phyloP scores from a whole-genome alignment of 1,284 basidiomycete genomes.

The Grifola frondosa region DNA sequence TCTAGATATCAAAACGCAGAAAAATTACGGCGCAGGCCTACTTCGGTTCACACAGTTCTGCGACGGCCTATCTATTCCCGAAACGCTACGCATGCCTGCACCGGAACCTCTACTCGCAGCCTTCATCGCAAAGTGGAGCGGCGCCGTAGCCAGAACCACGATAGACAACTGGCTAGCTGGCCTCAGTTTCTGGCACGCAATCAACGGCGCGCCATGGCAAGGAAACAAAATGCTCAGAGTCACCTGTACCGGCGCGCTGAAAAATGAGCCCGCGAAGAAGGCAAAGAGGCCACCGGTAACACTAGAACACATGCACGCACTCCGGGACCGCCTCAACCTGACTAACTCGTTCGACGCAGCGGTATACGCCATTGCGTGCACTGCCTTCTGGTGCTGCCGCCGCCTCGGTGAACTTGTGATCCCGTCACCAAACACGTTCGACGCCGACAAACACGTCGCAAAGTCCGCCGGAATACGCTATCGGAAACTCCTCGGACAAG shows the following conservation, averaged over 20 bases:
- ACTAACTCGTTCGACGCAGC: slow-evolving; percentile 23
- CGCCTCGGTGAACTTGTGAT: slow-evolving; percentile 13
- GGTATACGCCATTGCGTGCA: slow-evolving; percentile 22
- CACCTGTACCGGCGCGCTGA: slow-evolving; percentile 21
- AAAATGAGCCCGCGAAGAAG: slow-evolving; percentile 22
- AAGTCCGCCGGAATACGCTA: background rate
- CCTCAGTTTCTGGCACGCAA: slow-evolving; percentile 32
- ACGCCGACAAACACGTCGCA: slow-evolving; percentile 5
- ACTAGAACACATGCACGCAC: slow-evolving; percentile 29
- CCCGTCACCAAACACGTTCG: slow-evolving; percentile 1
- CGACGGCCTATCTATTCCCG: slow-evolving; percentile 27
- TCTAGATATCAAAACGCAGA: background rate
- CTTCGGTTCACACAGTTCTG: slow-evolving; percentile 37
- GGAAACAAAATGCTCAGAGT: slow-evolving; percentile 21
- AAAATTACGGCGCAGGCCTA: slow-evolving; percentile 34
- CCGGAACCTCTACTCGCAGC: slow-evolving; percentile 23
- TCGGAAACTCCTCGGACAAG: background rate
- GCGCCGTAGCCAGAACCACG: slow-evolving; percentile 1
- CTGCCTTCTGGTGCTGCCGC: slow-evolving; percentile 18
- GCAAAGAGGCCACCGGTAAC: slow-evolving; percentile 32
- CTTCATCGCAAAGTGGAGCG: slow-evolving; percentile 20
- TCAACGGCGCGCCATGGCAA: slow-evolving; percentile 33
- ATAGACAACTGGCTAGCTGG: slow-evolving; percentile 29
- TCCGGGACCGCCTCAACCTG: slow-evolving; percentile 26
- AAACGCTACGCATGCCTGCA: slow-evolving; percentile 35